Conservation (phyloP, 306 rosid species). For the Gastrolobium villosum region DNA sequence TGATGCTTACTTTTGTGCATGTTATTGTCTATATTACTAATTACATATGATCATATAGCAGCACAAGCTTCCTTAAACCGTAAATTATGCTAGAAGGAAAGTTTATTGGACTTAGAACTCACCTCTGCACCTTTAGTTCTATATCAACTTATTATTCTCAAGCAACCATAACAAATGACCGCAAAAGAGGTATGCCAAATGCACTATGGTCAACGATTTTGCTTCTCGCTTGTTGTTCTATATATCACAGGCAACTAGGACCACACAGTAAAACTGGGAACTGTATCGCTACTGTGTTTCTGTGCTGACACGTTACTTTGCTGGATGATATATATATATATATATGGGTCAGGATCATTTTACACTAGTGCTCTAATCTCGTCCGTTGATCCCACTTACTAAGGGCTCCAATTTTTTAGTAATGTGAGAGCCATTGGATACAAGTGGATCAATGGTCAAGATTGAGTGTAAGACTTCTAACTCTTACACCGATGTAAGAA, state of each 20-base stretch:
- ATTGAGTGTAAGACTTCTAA: too few species aligned
- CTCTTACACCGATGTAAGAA: too few species aligned
- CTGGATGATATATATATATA: not conserved
- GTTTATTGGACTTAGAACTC: not conserved
- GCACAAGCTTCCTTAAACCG: not conserved
- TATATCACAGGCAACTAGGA: slow-evolving; percentile 26
- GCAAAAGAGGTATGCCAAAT: slow-evolving; percentile 11
- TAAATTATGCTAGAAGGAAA: not conserved
- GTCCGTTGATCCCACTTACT: too few species aligned
- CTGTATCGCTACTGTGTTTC: slow-evolving; percentile 33
- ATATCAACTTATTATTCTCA: not conserved
- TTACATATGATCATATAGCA: not conserved
- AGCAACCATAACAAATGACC: slow-evolving; percentile 7
- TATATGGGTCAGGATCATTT: too few species aligned
- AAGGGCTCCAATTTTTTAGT: too few species aligned
- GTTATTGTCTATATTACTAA: not conserved
- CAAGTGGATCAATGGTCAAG: too few species aligned
- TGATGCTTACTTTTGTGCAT: not conserved
- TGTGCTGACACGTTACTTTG: slow-evolving; percentile 39
- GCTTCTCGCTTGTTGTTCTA: not conserved
- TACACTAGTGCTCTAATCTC: too few species aligned
- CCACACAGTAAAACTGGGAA: slow-evolving; percentile 34
- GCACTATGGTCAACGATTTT: slow-evolving; percentile 9
- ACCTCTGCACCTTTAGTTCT: not conserved
- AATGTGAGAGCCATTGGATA: too few species aligned